These are phyloP conservation scores for Pseudogymnoascus sp. DNA, from an alignment of 2,329 filamentous ascomycete species.

Conservation along the genomic window DNA sequence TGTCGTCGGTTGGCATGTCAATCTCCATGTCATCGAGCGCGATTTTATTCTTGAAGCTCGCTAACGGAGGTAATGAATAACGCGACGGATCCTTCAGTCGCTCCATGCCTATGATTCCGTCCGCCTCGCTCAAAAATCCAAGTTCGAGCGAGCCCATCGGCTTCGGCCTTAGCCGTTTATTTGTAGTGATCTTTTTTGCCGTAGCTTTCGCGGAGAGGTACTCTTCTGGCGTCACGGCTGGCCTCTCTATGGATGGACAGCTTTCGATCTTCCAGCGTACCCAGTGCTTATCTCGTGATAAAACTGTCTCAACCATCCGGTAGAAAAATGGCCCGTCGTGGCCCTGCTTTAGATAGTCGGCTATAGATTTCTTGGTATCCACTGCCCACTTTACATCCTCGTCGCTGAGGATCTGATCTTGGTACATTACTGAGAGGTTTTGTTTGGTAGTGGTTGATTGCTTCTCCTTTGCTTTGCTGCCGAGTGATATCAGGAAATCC, in stretches of 20 bases:
- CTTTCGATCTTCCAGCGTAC: constrained; percentile 95
- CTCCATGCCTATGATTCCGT: constrained; percentile 54
- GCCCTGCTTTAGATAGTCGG: constrained; percentile 73
- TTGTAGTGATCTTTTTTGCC: constrained; percentile 59
- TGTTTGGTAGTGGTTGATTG: constrained; percentile 56
- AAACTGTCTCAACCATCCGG: constrained; percentile 92
- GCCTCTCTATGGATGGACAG: constrained; percentile 77
- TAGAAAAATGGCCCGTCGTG: constrained; percentile 86
- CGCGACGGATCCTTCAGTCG: constrained; percentile 60
- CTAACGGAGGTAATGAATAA: constrained; percentile 61
- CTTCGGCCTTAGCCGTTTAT: constrained; percentile 60
- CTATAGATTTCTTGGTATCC: constrained; percentile 70
- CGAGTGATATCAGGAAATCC: constrained; percentile 90
- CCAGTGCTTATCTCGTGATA: constrained; percentile 97
- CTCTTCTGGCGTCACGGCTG: constrained; percentile 59
- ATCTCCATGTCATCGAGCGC: constrained; percentile 77
- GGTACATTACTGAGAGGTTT: constrained; percentile 80
- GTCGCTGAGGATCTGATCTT: constrained; percentile 64
- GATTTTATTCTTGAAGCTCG: constrained; percentile 65
- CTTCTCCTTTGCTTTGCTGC: constrained; percentile 72
- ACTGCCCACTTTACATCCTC: constrained; percentile 87
- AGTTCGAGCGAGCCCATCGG: constrained; percentile 69
- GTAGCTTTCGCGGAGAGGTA: constrained; percentile 63
- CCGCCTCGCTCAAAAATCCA: constrained; percentile 66
- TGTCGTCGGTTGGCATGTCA: constrained; percentile 63